These are phyloP conservation scores for Babesia bovis DNA, from an alignment of 169 alveolate genomes.

Conservation along the genomic window DNA sequence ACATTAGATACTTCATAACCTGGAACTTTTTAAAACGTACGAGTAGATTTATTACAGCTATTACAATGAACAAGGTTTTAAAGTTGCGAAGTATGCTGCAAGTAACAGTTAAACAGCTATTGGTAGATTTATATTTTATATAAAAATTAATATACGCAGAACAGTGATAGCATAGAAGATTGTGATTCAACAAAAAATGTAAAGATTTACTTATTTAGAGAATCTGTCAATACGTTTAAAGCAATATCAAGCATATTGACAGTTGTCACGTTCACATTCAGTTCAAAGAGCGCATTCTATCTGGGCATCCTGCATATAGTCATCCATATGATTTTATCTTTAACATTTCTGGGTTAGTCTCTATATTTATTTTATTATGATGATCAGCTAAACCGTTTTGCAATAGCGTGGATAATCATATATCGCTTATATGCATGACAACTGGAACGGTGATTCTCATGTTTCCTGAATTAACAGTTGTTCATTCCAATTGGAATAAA, in stretches of 20 bases:
- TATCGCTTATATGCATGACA: conserved; percentile 15
- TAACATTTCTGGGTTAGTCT: not conserved
- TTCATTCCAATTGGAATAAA: not conserved
- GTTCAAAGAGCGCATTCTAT: not conserved
- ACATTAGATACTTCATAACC: conserved; percentile 14
- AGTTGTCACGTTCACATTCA: not conserved
- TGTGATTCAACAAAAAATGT: not conserved
- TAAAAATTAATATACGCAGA: not conserved
- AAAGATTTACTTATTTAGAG: not conserved
- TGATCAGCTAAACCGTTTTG: conserved; percentile 4
- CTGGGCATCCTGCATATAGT: not conserved
- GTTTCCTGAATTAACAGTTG: not conserved
- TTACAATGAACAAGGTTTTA: not conserved
- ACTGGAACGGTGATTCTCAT: not conserved
- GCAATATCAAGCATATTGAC: not conserved
- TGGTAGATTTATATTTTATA: not conserved
- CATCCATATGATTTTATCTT: not conserved
- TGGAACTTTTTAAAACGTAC: not conserved
- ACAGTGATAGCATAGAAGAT: not conserved
- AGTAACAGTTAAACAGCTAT: conserved; percentile 9
- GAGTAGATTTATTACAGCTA: not conserved
- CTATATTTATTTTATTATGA: not conserved
- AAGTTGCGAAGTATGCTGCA: conserved; percentile 19
- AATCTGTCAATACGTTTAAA: not conserved
- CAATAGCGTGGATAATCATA: conserved; percentile 4